Conservation (phyloP, 768 basidiomycete genomes). For the Fomitopsis serialis region DNA sequence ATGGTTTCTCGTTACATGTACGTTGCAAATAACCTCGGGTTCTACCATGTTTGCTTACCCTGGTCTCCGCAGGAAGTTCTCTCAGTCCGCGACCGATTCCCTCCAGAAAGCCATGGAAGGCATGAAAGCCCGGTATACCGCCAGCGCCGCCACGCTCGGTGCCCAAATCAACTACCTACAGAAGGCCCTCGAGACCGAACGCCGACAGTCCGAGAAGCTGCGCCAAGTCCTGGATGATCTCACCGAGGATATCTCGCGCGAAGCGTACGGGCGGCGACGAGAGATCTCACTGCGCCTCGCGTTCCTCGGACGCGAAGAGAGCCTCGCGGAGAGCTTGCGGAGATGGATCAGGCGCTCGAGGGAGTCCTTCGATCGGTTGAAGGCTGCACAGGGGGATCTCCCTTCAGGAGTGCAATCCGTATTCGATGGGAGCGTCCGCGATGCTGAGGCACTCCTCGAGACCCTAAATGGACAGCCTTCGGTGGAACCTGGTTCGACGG, state of each 20-base stretch:
- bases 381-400: slow-evolving; percentile 3
- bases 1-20: slow-evolving; percentile 87
- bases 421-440: slow-evolving; percentile 29
- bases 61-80: slow-evolving; percentile 60
- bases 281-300: slow-evolving; percentile 64
- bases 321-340: slow-evolving; percentile 45
- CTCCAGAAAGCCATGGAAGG: slow-evolving; percentile 57
- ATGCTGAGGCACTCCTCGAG: slow-evolving; percentile 29
- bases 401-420: slow-evolving; percentile 14
- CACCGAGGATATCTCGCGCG: slow-evolving; percentile 64
- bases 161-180: slow-evolving; percentile 42
- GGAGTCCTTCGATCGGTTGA: slow-evolving; percentile 30
- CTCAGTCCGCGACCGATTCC: slow-evolving; percentile 63
- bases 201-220: slow-evolving; percentile 41
- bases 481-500: slow-evolving; percentile 30
- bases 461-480: slow-evolving; percentile 31
- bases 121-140: slow-evolving; percentile 56
- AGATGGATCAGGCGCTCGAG: slow-evolving; percentile 51
- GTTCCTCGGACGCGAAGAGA: slow-evolving; percentile 61
- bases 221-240: slow-evolving; percentile 62
- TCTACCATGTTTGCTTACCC: background rate
- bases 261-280: slow-evolving; percentile 65
- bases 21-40: slow-evolving; percentile 25
- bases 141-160: slow-evolving; percentile 53
- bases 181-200: slow-evolving; percentile 37